Evolutionary conservation across 192 early-diverging fungal genomes (phyloP), one percentile per base, ranked within the genome.

Genomic region (Gonapodya prolifera): DNA sequence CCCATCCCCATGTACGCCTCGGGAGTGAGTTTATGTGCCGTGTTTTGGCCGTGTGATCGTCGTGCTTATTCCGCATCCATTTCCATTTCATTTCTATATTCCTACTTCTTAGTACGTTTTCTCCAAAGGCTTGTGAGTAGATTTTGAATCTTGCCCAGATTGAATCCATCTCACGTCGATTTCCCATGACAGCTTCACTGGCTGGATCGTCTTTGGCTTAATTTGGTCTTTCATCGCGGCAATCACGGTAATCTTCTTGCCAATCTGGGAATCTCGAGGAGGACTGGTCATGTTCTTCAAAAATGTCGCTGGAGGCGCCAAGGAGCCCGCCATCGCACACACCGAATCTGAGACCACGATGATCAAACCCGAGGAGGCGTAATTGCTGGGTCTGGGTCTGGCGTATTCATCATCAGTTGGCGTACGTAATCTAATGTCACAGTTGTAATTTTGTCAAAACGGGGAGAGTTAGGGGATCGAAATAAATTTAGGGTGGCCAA

Each of bases 141-240:
- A n/a, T n/a, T n/a, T n/a, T n/a, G n/a, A n/a, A n/a, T n/a, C n/a
- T n/a, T n/a, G n/a, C n/a, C n/a, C n/a, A n/a, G n/a, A n/a, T n/a
- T n/a, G n/a, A n/a, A n/a, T n/a, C n/a, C n/a, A n/a, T n/a, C n/a
- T n/a, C n/a, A n/a, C n/a, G n/a, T n/a, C n/a, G n/a, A n/a, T n/a
- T n/a, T n/a, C n/a, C n/a, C n/a, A n/a, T n/a, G n/a, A n/a, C 0
- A 92, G 92, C 84, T 92, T 93, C 77, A 90, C 89, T 1, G 89
- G 89, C 1, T 92, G 91, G 91, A 86, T 92, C 1, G 77, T 86
- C 0, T 80, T 93, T 1, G 84, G 87, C 28, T 85, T 93, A 34
- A 80, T 87, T 30, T 92, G 91, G 91, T 82, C 85, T 1, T 82
- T 91, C 71, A 80, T 85, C 69, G 83, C 86, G 34, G 78, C 87